phyloP scores from a whole-genome alignment of 805 yeast genomes.

The Candida montana region DNA sequence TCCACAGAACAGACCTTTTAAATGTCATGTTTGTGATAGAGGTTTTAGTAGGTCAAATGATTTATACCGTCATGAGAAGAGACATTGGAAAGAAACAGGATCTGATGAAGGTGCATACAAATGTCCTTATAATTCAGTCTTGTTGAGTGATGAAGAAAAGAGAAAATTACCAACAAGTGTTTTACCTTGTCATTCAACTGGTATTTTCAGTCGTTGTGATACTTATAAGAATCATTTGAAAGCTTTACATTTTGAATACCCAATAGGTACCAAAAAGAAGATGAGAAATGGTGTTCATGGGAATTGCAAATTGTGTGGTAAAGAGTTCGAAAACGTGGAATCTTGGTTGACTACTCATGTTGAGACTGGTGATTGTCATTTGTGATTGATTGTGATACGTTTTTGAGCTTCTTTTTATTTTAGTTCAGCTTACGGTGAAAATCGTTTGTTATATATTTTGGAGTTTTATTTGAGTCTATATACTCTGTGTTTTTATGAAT shows the following conservation, averaged over 20 bases:
- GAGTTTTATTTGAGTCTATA: too few relatives aligned
- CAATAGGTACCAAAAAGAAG: conserved; percentile 77
- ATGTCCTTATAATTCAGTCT: conserved; percentile 61
- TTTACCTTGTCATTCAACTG: conserved; percentile 65
- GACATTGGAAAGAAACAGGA: conserved; percentile 77
- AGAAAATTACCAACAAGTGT: conserved; percentile 1
- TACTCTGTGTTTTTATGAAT: too few relatives aligned
- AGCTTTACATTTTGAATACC: conserved; percentile 86
- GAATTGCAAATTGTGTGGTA: conserved; percentile 71
- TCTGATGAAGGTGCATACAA: conserved; percentile 62
- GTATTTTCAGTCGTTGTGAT: conserved; percentile 84
- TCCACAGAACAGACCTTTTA: conserved; percentile 69
- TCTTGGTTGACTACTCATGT: conserved; percentile 77
- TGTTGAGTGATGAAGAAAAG: conserved; percentile 4
- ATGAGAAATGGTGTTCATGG: conserved; percentile 68
- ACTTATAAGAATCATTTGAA: conserved; percentile 88
- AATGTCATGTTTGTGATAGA: conserved; percentile 71
- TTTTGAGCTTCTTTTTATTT: not conserved
- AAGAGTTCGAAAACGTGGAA: conserved; percentile 61
- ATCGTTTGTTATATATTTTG: too few relatives aligned
- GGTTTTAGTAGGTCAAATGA: conserved; percentile 90
- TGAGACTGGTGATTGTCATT: conserved; percentile 33
- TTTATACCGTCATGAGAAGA: conserved; percentile 74
- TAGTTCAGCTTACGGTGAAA: too few relatives aligned
- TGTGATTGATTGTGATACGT: not conserved